Evolutionary conservation across 495 filamentous ascomycete species (phyloP).

Genomic region (Penicillium egyptiacum): DNA sequence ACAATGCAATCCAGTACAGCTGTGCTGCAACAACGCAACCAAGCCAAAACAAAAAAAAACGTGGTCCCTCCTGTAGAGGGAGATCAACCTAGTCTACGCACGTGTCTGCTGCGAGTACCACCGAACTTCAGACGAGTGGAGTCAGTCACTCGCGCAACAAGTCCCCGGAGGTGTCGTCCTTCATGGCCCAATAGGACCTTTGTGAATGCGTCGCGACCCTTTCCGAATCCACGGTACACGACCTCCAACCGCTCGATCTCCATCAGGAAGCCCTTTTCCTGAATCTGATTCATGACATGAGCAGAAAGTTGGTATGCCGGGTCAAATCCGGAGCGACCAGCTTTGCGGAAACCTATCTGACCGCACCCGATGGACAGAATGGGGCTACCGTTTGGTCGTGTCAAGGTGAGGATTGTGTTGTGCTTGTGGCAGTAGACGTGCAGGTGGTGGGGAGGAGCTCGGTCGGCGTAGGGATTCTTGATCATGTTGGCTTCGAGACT

Average conservation of each 20-base stretch:
- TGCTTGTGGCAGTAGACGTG: slow-evolving; percentile 85
- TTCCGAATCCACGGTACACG: slow-evolving; percentile 76
- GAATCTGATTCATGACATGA: slow-evolving; percentile 73
- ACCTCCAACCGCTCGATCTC: slow-evolving; percentile 65
- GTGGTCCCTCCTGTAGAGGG: background rate
- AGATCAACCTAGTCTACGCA: slow-evolving; percentile 73
- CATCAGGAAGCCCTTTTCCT: slow-evolving; percentile 68
- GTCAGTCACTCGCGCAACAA: slow-evolving; percentile 77
- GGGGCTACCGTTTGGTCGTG: slow-evolving; percentile 72
- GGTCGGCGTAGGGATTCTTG: slow-evolving; percentile 40
- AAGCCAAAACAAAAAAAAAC: background rate
- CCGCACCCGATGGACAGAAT: slow-evolving; percentile 75
- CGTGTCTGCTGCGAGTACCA: slow-evolving; percentile 79
- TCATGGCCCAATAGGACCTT: slow-evolving; percentile 88
- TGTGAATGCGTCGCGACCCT: slow-evolving; percentile 79
- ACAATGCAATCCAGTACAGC: slow-evolving; percentile 11
- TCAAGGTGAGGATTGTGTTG: slow-evolving; percentile 90
- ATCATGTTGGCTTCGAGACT: slow-evolving; percentile 42
- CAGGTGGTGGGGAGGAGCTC: slow-evolving; percentile 67
- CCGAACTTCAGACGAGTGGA: slow-evolving; percentile 90
- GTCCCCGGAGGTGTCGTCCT: slow-evolving; percentile 66
- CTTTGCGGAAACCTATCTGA: slow-evolving; percentile 83
- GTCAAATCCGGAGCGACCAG: slow-evolving; percentile 75
- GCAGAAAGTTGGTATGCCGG: slow-evolving; percentile 87
- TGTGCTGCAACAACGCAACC: background rate